phyloP scores from a whole-genome alignment of 345 rosid species.

The Lagerstroemia speciosa region DNA sequence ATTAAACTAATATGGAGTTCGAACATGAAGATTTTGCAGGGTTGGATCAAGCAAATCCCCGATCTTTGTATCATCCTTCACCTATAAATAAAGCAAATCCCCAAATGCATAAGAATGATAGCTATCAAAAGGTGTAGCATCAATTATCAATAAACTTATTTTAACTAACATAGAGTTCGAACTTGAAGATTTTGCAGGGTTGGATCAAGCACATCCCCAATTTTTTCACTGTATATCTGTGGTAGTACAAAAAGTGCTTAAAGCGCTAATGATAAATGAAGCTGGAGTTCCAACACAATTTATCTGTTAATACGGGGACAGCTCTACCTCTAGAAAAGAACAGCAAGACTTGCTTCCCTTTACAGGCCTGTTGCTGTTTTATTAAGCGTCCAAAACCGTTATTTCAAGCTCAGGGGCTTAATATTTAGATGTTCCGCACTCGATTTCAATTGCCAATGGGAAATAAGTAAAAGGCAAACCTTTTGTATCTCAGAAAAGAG shows the following conservation, averaged over 20 bases:
- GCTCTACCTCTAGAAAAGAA: conserved; percentile 91
- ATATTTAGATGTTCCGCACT: neutral
- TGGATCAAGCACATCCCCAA: conserved; percentile 90
- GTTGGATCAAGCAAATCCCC: conserved; percentile 89
- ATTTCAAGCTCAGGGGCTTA: neutral
- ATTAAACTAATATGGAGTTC: neutral
- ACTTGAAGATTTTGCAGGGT: conserved; percentile 90
- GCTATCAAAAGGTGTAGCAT: neutral
- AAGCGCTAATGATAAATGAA: neutral
- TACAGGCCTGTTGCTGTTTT: conserved; percentile 51
- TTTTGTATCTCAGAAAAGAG: conserved; percentile 64
- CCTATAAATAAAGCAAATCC: conserved; percentile 31
- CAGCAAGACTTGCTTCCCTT: conserved; percentile 70
- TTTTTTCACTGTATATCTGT: conserved; percentile 84
- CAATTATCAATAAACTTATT: conserved; percentile 5
- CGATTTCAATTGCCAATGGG: neutral
- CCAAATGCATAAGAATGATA: neutral
- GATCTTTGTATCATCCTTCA: conserved; percentile 73
- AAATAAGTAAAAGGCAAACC: conserved; percentile 33
- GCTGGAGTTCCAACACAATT: neutral
- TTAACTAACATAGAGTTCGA: neutral
- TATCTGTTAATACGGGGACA: neutral
- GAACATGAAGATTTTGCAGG: conserved; percentile 85
- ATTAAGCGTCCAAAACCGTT: conserved; percentile 6
- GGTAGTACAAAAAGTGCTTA: conserved; percentile 7